These are phyloP conservation scores for Fusarium sp. DNA, from an alignment of 2,329 filamentous ascomycete species.

Conservation along the genomic window DNA sequence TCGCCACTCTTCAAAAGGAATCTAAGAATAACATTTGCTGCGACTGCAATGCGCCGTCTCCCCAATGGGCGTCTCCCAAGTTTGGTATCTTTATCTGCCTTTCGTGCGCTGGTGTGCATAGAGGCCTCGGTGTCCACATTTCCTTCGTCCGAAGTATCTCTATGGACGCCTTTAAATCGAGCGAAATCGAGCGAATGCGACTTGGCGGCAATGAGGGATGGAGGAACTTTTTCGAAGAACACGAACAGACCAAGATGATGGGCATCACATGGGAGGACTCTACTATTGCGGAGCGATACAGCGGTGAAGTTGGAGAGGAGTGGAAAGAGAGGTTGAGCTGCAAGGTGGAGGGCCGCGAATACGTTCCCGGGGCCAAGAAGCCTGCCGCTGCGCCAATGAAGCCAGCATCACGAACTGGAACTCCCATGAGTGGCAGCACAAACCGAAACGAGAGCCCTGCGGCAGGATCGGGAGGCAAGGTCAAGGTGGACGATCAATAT, in stretches of 20 bases:
- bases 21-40: slow-evolving; percentile 91
- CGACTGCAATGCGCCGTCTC: slow-evolving; percentile 94
- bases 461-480: slow-evolving; percentile 59
- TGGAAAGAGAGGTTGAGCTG: slow-evolving; percentile 91
- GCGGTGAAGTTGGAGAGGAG: slow-evolving; percentile 90
- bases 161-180: slow-evolving; percentile 97
- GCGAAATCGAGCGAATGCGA: slow-evolving; percentile 94
- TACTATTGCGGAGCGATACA: slow-evolving; percentile 90
- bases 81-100: slow-evolving; percentile 99
- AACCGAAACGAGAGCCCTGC: slow-evolving; percentile 57
- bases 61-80: slow-evolving; percentile 98
- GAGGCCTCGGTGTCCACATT: slow-evolving; percentile 95
- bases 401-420: slow-evolving; percentile 55
- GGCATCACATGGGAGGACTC: slow-evolving; percentile 84
- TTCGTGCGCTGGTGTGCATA: slow-evolving; percentile 93
- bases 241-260: slow-evolving; percentile 73
- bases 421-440: slow-evolving; percentile 56
- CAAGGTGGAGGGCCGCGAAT: slow-evolving; percentile 89
- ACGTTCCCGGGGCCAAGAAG: slow-evolving; percentile 78
- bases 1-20: slow-evolving; percentile 90
- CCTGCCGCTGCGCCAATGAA: slow-evolving; percentile 50
- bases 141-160: slow-evolving; percentile 97
- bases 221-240: slow-evolving; percentile 86
- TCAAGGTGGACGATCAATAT: slow-evolving; percentile 84
- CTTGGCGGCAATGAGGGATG: slow-evolving; percentile 90